A percentile compares a stretch with the other conserved stretches of the same genome.
phyloP scores from a whole-genome alignment of 352 stramenopile genomes.

The Thalassiosira livingstoniorum region DNA sequence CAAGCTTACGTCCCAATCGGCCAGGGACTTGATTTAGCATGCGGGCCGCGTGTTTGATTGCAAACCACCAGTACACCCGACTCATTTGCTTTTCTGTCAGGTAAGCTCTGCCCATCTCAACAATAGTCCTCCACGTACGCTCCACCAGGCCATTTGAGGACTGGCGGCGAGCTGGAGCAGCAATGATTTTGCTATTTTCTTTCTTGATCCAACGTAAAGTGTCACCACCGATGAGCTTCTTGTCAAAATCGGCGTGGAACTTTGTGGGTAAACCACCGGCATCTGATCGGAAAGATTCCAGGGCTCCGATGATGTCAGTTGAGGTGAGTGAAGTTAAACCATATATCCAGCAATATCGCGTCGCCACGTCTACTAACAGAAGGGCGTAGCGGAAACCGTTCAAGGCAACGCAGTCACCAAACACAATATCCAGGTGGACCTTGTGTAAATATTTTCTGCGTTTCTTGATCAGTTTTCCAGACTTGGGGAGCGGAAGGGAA shows the following conservation, averaged over 20 bases:
- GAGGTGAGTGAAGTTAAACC: conserved; percentile 4
- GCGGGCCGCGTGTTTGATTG: conserved; percentile 8
- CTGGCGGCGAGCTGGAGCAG: conserved; percentile 6
- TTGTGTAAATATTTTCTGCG: conserved; percentile 10
- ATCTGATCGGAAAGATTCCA: conserved; percentile 11
- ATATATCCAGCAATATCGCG: conserved; percentile 18
- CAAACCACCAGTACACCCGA: conserved; percentile 9
- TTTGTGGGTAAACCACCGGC: background rate
- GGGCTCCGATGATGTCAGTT: conserved; percentile 11
- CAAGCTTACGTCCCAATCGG: background rate
- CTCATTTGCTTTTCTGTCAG: conserved; percentile 33
- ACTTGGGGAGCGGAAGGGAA: conserved; percentile 4
- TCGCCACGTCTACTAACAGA: conserved; percentile 23
- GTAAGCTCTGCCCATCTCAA: conserved; percentile 22
- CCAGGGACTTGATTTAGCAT: conserved; percentile 31
- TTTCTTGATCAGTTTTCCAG: conserved; percentile 17
- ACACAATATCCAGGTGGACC: conserved; percentile 28
- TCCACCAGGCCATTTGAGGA: conserved; percentile 41
- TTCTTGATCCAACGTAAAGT: background rate
- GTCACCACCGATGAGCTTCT: too few species aligned
- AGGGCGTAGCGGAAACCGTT: conserved; percentile 18
- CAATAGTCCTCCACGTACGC: conserved; percentile 19
- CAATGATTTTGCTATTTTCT: conserved; percentile 10
- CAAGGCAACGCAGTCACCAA: conserved; percentile 20
- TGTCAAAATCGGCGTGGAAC: conserved; percentile 21